These are phyloP conservation scores for Rhododendron williamsianum DNA, from an alignment of 148 eudicot species.

Conservation along the genomic window DNA sequence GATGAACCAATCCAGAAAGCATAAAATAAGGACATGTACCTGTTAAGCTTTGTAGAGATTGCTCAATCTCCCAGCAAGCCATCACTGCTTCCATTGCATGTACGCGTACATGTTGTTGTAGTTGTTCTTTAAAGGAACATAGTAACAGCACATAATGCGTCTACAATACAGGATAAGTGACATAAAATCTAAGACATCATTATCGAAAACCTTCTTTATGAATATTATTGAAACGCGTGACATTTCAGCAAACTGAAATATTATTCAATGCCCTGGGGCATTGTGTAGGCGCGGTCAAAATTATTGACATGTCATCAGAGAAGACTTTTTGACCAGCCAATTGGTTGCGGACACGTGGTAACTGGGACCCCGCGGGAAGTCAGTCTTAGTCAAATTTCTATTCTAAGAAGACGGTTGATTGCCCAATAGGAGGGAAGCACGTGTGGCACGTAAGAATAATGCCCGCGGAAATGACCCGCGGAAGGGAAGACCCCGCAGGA, in stretches of 20 bases:
- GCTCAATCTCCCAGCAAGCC: constrained; percentile 99
- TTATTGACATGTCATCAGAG: too few species aligned
- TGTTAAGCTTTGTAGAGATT: constrained; percentile 91
- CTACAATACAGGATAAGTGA: constrained; percentile 25
- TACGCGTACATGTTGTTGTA: constrained; percentile 89
- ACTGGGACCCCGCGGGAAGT: too few species aligned
- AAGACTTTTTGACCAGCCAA: too few species aligned
- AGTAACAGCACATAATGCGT: constrained; percentile 82
- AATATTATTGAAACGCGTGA: background rate
- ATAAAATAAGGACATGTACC: constrained; percentile 30
- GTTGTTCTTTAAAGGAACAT: constrained; percentile 82
- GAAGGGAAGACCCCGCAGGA: too few species aligned
- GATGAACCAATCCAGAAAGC: background rate
- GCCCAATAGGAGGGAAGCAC: too few species aligned
- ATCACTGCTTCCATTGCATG: constrained; percentile 98
- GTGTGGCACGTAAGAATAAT: too few species aligned
- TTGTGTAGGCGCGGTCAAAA: too few species aligned
- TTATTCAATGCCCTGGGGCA: too few species aligned
- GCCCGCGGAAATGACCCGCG: too few species aligned
- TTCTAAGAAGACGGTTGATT: too few species aligned
- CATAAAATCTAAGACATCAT: background rate
- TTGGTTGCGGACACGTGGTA: too few species aligned
- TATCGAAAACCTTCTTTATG: background rate
- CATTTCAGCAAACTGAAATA: background rate
- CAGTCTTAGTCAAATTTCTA: too few species aligned